Conservation (phyloP, 1,284 basidiomycete genomes). For the Sanghuangporus baumii region DNA sequence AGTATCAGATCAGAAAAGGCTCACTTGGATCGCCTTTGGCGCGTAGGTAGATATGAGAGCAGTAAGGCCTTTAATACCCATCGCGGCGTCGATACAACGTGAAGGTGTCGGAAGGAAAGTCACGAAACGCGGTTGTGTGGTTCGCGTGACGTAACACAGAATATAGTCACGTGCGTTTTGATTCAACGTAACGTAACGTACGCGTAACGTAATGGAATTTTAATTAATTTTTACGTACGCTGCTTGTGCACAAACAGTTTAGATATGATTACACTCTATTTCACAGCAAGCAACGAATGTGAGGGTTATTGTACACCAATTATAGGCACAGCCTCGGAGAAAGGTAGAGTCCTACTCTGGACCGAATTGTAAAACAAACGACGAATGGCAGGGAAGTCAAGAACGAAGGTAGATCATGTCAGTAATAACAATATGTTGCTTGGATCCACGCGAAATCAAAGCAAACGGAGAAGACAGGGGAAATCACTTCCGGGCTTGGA, state of each 20-base stretch:
- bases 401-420: slow-evolving; percentile 25
- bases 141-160: slow-evolving; percentile 4
- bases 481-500: slow-evolving; percentile 36
- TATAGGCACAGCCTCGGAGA: background rate
- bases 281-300: background rate
- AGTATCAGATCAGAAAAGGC: slow-evolving; percentile 11
- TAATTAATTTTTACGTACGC: too few relatives aligned
- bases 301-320: background rate
- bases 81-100: slow-evolving; percentile 24
- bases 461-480: slow-evolving; percentile 24
- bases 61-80: slow-evolving; percentile 94
- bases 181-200: too few relatives aligned
- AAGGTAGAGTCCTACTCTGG: background rate
- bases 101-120: background rate
- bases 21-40: slow-evolving; percentile 69
- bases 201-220: too few relatives aligned
- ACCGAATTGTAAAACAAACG: too few relatives aligned
- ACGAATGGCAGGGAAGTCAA: too few relatives aligned
- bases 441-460: background rate
- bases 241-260: background rate
- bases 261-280: background rate
- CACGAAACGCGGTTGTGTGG: background rate
- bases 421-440: slow-evolving; percentile 48
- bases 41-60: slow-evolving; percentile 87
- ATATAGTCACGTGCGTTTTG: background rate